These are phyloP conservation scores for Xerocomellus intermedius DNA, from an alignment of 768 basidiomycete genomes.

Conservation along the genomic window DNA sequence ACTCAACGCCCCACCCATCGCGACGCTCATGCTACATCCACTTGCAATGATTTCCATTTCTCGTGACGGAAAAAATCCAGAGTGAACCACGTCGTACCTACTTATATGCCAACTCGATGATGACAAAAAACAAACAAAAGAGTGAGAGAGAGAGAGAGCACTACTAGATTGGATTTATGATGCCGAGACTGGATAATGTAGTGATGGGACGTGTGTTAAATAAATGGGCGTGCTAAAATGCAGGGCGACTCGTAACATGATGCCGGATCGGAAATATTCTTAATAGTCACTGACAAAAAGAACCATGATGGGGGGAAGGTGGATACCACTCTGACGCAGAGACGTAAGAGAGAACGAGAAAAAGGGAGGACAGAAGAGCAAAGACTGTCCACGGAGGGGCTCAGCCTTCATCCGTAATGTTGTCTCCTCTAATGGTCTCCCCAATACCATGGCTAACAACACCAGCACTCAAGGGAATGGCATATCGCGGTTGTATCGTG, in stretches of 20 bases:
- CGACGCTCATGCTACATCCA: not conserved
- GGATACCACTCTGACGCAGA: not conserved
- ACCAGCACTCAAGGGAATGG: not conserved
- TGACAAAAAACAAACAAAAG: conserved; percentile 4
- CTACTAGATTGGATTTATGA: conserved; percentile 29
- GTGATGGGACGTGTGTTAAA: conserved; percentile 5
- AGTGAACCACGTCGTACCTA: conserved; percentile 12
- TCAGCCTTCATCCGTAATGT: conserved; percentile 30
- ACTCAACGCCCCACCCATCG: no score
- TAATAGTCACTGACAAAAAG: conserved; percentile 12
- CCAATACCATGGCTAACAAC: conserved; percentile 13
- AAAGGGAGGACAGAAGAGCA: conserved; percentile 1
- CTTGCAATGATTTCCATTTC: conserved; percentile 8
- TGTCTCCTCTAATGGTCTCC: conserved; percentile 15
- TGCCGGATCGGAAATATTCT: conserved; percentile 11
- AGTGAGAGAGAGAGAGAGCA: conserved; percentile 3
- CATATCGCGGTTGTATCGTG: conserved; percentile 30
- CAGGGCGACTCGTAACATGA: conserved; percentile 10
- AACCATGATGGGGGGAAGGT: not conserved
- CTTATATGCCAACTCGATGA: conserved; percentile 18
- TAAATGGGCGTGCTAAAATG: conserved; percentile 23
- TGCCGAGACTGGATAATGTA: conserved; percentile 30
- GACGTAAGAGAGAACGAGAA: not conserved
- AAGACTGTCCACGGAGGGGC: conserved; percentile 23
- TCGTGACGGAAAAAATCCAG: conserved; percentile 11